A percentile compares a stretch with the other conserved stretches of the same genome.
Conservation (phyloP, 257 asterid species). For the Lycium ferocissimum region DNA sequence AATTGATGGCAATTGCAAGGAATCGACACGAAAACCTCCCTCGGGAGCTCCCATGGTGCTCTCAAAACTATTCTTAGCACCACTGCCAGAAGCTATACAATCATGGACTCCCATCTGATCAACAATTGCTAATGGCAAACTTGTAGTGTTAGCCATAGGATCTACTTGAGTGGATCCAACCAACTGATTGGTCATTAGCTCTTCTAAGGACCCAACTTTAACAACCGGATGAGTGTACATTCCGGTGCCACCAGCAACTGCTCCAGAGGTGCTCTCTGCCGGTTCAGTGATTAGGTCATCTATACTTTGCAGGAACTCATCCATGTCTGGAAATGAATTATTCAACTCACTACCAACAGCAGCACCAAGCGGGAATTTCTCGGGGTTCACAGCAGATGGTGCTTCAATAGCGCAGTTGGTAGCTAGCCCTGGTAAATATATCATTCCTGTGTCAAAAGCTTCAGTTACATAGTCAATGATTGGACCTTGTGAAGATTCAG, state of each 20-base stretch:
- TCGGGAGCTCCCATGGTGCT: background rate
- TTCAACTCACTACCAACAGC: background rate
- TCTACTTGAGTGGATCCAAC: background rate
- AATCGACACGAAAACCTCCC: background rate
- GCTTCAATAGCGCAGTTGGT: background rate
- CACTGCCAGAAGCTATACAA: slow-evolving; percentile 10
- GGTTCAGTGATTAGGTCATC: background rate
- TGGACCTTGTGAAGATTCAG: background rate
- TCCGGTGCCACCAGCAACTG: background rate
- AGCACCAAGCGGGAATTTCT: background rate
- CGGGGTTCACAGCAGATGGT: background rate
- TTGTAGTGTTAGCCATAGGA: background rate
- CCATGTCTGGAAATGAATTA: background rate
- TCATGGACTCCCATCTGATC: background rate
- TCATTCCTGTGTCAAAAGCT: background rate
- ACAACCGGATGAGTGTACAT: background rate
- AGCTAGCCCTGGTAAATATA: background rate
- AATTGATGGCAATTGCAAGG: too few relatives aligned
- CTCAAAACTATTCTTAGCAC: background rate
- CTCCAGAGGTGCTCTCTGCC: background rate
- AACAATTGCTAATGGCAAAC: background rate
- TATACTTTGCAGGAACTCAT: background rate
- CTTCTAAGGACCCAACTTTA: background rate
- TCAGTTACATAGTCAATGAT: slow-evolving; percentile 7
- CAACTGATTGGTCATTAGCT: background rate